Evolutionary conservation across 1,284 basidiomycete genomes (phyloP), one percentile per base, ranked within the genome.

Genomic region (Bondarzewia mesenterica): DNA sequence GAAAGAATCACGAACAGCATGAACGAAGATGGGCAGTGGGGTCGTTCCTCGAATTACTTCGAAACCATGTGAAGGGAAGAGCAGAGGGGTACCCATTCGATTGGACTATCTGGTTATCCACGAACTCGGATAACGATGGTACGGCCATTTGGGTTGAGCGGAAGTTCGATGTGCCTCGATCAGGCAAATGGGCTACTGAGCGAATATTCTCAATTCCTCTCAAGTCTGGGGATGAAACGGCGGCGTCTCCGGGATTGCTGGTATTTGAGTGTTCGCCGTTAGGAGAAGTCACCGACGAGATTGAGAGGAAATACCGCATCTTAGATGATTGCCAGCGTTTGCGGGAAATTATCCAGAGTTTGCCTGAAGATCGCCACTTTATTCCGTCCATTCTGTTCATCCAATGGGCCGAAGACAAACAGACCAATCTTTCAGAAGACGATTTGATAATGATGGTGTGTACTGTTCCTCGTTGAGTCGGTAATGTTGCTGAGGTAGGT

Each of bases 131-230:
- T 47, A 78, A 71, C 54, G 85, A 88, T 56, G 75, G 74, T 12
- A 87, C 85, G 5, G 85, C 85, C 2, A 85, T 86, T 38, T 88
- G 85, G 85, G 55, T 87, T 41, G 79, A 86, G 57, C 72, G 71
- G 53, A 88, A 88, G 62, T 85, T 87, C 52, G 70, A 80, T 51
- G 71, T 85, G 15, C 81, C 82, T 0, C 60, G 66, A 2, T 80
- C 80, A 1, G 84, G 84, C 3, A 52, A 63, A 36, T 86, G 82
- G 82, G 64, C 65, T 8, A 69, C 72, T 12, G 80, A 80, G 53
- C 63, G 59, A 6, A 66, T 81, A 2, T 86, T 84, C 59, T 72
- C 77, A 16, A 79, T 85, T 41, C 77, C 42, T 46, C 50, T 47
- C 56, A 52, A 38, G 42, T 55, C 5, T 47, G 58, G 21, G 36